Base-by-base conservation (phyloP, 768 basidiomycete genomes). In the Suillus sp. region DNA sequence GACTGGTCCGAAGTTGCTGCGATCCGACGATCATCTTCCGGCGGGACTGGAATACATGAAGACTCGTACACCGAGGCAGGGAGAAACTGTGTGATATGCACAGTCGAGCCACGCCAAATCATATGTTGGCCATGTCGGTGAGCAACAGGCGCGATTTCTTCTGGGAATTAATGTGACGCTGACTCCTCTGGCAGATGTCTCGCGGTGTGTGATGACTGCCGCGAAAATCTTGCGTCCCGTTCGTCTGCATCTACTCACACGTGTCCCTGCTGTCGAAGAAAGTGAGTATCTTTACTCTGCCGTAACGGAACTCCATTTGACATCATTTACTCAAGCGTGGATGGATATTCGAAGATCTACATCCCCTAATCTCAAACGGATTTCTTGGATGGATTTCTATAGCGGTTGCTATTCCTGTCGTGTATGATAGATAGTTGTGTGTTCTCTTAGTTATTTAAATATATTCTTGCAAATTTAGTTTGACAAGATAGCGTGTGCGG, bases 71-170 rank as follows among this genome's bases (percentile, higher is more conserved):
- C 65, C n/a, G 75, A 72, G 35, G 42, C 63, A 3, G 71, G 80
- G 58, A 74, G 77, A 30, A 75, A 78, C 56, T 93, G 91, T 69
- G 90, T 93, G 6, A 82, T 93, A 56, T 93, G 91, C 67, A 90
- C 86, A 32, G 77, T 78, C n/a, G 87, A 88, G 62, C 77, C 81
- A 32, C 77, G 91, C 56, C 85, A 89, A 69, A 83, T 93, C 62
- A 90, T 93, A 58, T 92, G 90, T 68, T 93, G 91, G 91, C 91
- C 91, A n/a, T 92, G 91, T 72, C 84, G 91, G 88, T 90, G 62
- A 69, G 83, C 70, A 16, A 59, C n/a, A 10, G 22, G 47, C 34
- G 54, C 43, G 20, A 27, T 55, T 55, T 11, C 2, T 11, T 18
- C 4, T 48, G 22, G 22, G 53, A 55, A 47, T 22, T 25, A 7